Evolutionary conservation across 2,329 filamentous ascomycete genomes (phyloP), one percentile per base, ranked within the genome.

Genomic region (Cercospora sp.): DNA sequence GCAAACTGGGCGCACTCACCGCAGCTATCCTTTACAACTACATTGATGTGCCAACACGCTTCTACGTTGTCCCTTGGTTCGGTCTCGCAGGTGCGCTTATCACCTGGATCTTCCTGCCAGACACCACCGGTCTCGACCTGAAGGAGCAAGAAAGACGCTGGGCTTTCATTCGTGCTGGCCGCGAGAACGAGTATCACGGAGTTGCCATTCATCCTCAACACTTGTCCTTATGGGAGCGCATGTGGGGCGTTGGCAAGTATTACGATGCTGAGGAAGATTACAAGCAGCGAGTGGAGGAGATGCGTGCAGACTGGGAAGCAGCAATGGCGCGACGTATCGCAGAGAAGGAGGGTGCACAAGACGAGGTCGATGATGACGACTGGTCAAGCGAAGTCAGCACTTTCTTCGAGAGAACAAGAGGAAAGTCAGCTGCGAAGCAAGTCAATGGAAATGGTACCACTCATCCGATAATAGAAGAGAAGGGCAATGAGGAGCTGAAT

Each of bases 121-220:
- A 98, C 79, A 98, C 94, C 75, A 97, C 94, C 9, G 94, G 94
- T 66, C 90, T 98, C 45, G 94, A 98, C 78, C 89, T 98, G 70
- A 96, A 97, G 85, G 94, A 98, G 81, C 94, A 97, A 82, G 94
- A 98, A 82, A 91, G 94, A 72, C 90, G 94, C 76, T 98, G 94
- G 94, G 82, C 85, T 66, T 97, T 90, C 81, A 92, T 98, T 79
- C 90, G 92, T 68, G 84, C 87, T 2, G 93, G 93, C 69, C 88
- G 89, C 68, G 90, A 89, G 73, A 70, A 88, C 31, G 92, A 97
- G 60, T 98, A 98, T 83, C 94, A 97, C 81, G 94, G 94, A 72
- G 90, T 97, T 64, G 94, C 94, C 68, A 89, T 98, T 68, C 93
- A 98, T 84, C 90, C 92, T 59, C 87, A 91, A 79, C 94, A 98